phyloP scores from a whole-genome alignment of 768 basidiomycete species.

The Tulasnella sp. region DNA sequence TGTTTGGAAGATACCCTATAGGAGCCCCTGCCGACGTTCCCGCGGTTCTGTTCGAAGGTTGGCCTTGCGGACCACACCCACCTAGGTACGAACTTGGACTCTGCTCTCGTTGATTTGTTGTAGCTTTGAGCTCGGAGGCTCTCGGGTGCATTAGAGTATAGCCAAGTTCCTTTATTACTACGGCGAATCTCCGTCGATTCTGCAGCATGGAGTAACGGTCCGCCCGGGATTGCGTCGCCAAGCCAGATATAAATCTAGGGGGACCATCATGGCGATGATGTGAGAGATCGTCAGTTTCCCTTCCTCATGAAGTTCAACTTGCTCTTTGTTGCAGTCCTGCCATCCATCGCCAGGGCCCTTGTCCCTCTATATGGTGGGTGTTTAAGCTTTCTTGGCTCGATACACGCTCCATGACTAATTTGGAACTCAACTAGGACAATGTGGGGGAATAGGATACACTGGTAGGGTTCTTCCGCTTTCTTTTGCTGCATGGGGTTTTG shows the following conservation, averaged over 20 bases:
- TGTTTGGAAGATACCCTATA: too few relatives aligned
- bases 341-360: not conserved
- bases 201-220: not conserved
- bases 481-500: not conserved
- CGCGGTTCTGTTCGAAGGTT: too few relatives aligned
- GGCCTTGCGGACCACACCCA: too few relatives aligned
- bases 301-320: conserved; percentile 1
- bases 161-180: too few relatives aligned
- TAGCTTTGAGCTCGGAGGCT: too few relatives aligned
- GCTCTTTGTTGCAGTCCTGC: not conserved
- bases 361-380: not conserved
- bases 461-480: not conserved
- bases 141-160: too few relatives aligned
- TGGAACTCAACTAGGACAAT: not conserved
- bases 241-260: not conserved
- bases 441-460: not conserved
- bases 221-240: not conserved
- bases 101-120: too few relatives aligned
- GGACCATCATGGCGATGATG: not conserved
- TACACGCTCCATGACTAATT: not conserved
- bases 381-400: not conserved
- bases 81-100: too few relatives aligned
- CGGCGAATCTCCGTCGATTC: conserved; percentile 2
- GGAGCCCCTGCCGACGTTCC: too few relatives aligned
- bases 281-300: not conserved